phyloP scores from a whole-genome alignment of 129 eudicot species.

The Lonicera japonica region DNA sequence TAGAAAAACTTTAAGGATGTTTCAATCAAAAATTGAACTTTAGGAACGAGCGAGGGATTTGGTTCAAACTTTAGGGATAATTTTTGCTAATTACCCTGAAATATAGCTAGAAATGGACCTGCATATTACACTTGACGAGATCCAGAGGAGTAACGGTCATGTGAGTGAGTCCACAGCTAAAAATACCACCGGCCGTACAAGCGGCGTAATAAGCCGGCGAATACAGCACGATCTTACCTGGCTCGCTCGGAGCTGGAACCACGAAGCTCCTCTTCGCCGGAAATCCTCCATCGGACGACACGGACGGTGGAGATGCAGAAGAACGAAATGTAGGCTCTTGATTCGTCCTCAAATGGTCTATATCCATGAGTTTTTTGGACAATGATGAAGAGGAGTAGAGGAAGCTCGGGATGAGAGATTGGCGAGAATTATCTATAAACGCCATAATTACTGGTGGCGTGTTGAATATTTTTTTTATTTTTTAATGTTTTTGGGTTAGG shows the following conservation, averaged over 20 bases:
- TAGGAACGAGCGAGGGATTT: too few relatives aligned
- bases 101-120: constrained; percentile 30
- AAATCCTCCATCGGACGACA: constrained; percentile 5
- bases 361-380: constrained; percentile 14
- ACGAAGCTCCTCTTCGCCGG: constrained; percentile 18
- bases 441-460: constrained; percentile 18
- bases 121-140: constrained; percentile 91
- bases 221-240: constrained; percentile 33
- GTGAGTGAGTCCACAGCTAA: constrained; percentile 80
- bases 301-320: background rate
- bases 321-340: background rate
- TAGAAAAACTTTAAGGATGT: too few relatives aligned
- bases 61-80: too few relatives aligned
- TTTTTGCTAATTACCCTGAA: too few relatives aligned
- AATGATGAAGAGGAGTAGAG: constrained; percentile 40
- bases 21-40: too few relatives aligned
- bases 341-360: constrained; percentile 11
- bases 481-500: too few relatives aligned
- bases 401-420: constrained; percentile 49
- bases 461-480: background rate
- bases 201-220: constrained; percentile 59
- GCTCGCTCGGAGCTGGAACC: constrained; percentile 56
- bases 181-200: constrained; percentile 59
- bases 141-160: constrained; percentile 84
- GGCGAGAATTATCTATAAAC: constrained; percentile 35